A percentile compares a stretch with the other conserved stretches of the same genome.
phyloP scores from a whole-genome alignment of 1,284 basidiomycete genomes.

The Papiliotrema laurentii region DNA sequence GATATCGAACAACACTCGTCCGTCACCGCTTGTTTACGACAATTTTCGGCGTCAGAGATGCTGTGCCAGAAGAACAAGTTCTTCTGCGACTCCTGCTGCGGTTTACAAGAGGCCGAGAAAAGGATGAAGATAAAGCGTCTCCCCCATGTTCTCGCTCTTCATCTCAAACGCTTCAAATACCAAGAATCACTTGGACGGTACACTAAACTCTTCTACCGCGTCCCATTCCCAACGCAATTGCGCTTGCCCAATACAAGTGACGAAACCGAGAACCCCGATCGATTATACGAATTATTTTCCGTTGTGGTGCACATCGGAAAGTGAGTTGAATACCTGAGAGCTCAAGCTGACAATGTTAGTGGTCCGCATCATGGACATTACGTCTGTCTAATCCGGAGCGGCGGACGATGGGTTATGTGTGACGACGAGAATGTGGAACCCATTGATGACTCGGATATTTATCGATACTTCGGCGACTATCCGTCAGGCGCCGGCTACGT shows the following conservation, averaged over 20 bases:
- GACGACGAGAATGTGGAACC: slow-evolving; percentile 90
- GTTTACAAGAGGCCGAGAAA: slow-evolving; percentile 96
- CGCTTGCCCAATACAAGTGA: slow-evolving; percentile 96
- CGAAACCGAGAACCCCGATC: slow-evolving; percentile 75
- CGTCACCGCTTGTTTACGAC: slow-evolving; percentile 87
- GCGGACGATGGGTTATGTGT: slow-evolving; percentile 83
- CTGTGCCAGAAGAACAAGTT: slow-evolving; percentile 97
- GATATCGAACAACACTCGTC: slow-evolving; percentile 97
- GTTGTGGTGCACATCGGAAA: slow-evolving; percentile 97
- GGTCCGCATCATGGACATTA: slow-evolving; percentile 97
- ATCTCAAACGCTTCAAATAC: slow-evolving; percentile 97
- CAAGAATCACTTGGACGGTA: slow-evolving; percentile 83
- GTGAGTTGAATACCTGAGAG: slow-evolving; percentile 54
- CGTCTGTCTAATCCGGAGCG: slow-evolving; percentile 85
- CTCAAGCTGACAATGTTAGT: slow-evolving; percentile 49
- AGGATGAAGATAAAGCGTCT: slow-evolving; percentile 97
- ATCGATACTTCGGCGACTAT: slow-evolving; percentile 91
- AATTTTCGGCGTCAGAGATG: slow-evolving; percentile 98
- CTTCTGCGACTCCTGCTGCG: slow-evolving; percentile 95
- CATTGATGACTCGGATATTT: slow-evolving; percentile 83
- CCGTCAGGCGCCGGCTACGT: slow-evolving; percentile 88
- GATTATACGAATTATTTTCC: slow-evolving; percentile 88
- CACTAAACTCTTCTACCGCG: slow-evolving; percentile 92
- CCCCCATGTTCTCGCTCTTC: slow-evolving; percentile 88
- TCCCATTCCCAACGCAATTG: slow-evolving; percentile 91